Evolutionary conservation across 345 rosid species (phyloP), one percentile per base, ranked within the genome.

Genomic region (Hypericum perforatum): DNA sequence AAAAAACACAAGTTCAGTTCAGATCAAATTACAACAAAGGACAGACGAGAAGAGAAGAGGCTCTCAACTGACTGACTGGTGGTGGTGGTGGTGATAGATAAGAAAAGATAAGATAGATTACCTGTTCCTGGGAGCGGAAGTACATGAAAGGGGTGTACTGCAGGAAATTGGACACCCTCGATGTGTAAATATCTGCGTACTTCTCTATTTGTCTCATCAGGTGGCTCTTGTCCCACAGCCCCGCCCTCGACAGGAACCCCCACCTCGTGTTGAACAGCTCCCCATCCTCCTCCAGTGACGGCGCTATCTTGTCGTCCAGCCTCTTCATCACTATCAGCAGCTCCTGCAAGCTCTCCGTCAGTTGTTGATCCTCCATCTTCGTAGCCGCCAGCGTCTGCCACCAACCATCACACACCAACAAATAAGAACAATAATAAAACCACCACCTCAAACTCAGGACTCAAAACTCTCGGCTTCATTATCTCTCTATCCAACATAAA

Each of bases 241-340:
- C 96, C 0, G 96, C 98, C 7, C 98, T 88, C 0, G 98, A 87
- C 47, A 91, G 92, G 70, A 65, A 91, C 39, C 95, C 98, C 98
- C 98, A 87, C 80, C 98, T 91, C 59, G 49, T 53, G 51, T 75
- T 91, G 74, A 91, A 91, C 68, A 76, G 80, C 68, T 87, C 96
- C 38, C 98, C 98, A 36, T 91, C 98, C 9, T 84, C 52, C 58
- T 87, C 96, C 62, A 91, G 63, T 89, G 84, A 70, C 9, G 89
- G 89, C 48, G 79, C 98, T 51, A 91, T 91, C 73, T 84, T 82
- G 59, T 75, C 73, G 62, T 91, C 98, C 52, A 91, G 80, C 58
- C 92, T 80, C 69, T 91, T 96, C 98, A 91, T 91, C 53, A 91
- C 98, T 56, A 87, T 74, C 47, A 91, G 78, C 56, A 91, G 81